Conservation (phyloP, 805 yeast genomes). For the Pichia gijzeniarum region DNA sequence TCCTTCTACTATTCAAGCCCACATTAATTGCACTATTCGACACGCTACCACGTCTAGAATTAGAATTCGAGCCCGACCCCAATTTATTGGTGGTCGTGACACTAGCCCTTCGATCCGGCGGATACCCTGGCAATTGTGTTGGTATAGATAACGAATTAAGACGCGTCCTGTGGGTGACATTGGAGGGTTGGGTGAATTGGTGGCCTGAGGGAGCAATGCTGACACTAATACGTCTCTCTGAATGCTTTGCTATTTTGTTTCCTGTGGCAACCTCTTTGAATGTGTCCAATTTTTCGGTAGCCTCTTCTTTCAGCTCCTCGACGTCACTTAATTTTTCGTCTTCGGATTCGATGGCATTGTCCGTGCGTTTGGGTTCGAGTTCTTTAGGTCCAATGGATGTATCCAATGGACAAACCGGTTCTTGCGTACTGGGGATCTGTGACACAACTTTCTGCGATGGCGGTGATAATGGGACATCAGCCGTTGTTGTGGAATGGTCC, state of each 20-base stretch:
- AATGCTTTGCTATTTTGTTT: neutral
- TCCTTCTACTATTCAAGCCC: neutral
- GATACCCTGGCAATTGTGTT: conserved; percentile 7
- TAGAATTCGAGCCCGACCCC: neutral
- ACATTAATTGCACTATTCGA: neutral
- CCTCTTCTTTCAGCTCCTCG: conserved; percentile 6
- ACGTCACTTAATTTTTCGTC: conserved; percentile 6
- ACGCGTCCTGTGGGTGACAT: conserved; percentile 1
- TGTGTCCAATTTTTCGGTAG: neutral
- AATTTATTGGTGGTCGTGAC: neutral
- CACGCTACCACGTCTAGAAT: conserved; percentile 10
- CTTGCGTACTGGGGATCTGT: neutral
- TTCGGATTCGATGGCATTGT: neutral
- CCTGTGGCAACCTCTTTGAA: too few relatives aligned
- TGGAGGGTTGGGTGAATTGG: conserved; percentile 1
- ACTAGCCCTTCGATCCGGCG: conserved; percentile 1
- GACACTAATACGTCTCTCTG: neutral
- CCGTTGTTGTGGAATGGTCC: too few relatives aligned
- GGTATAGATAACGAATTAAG: conserved; percentile 14
- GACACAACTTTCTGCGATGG: neutral
- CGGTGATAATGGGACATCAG: conserved; percentile 1
- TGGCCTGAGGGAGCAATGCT: neutral
- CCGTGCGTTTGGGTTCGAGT: too few relatives aligned
- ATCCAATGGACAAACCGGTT: neutral
- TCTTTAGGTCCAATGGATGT: neutral